A percentile compares a stretch with the other conserved stretches of the same genome.
Conservation (phyloP, 371 early-diverging fungal species). For the Mortierella sp. region DNA sequence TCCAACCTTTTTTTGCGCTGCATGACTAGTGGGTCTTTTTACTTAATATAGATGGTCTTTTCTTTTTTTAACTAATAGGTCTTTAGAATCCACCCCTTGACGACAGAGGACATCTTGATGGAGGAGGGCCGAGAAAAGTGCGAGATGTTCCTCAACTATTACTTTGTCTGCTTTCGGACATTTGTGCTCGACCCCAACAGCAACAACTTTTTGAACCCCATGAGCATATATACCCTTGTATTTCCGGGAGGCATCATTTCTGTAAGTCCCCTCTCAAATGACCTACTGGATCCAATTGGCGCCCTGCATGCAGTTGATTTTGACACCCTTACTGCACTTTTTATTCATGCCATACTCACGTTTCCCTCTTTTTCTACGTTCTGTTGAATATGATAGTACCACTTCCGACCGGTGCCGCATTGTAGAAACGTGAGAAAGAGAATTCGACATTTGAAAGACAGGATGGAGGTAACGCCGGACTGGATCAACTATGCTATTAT, state of each 20-base stretch:
- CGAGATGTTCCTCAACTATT: constrained; percentile 92
- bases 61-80: constrained; percentile 43
- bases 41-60: neutral
- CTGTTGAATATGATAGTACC: constrained; percentile 64
- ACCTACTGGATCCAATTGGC: neutral
- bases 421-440: constrained; percentile 73
- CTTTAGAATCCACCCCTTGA: constrained; percentile 86
- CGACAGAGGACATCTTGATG: constrained; percentile 92
- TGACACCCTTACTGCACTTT: too few relatives aligned
- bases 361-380: neutral
- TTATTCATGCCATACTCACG: neutral
- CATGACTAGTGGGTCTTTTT: neutral
- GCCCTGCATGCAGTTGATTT: neutral
- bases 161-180: constrained; percentile 90
- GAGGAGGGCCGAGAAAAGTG: constrained; percentile 95
- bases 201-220: constrained; percentile 79
- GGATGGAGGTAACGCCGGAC: constrained; percentile 77
- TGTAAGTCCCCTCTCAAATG: constrained; percentile 51
- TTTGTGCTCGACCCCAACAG: constrained; percentile 81
- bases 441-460: constrained; percentile 73
- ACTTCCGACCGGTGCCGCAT: constrained; percentile 71
- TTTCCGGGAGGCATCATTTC: constrained; percentile 73
- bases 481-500: constrained; percentile 94
- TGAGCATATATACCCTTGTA: constrained; percentile 89
- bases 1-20: neutral